Base-by-base conservation (phyloP, 164 flowering plant genomes). In the Dillenia suffruticosa region DNA sequence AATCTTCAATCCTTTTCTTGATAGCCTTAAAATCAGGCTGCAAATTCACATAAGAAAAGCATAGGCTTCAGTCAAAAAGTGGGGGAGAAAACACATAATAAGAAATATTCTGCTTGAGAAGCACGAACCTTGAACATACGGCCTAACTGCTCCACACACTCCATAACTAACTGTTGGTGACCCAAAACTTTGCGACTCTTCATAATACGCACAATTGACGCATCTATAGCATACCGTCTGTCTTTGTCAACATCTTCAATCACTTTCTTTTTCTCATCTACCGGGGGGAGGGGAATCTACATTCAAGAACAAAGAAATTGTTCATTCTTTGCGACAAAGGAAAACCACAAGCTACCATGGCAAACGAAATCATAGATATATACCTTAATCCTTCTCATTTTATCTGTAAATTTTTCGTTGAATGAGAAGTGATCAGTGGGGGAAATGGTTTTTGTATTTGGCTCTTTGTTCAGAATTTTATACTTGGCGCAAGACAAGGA, bases 211-310 rank as follows among this genome's bases (percentile, higher is more conserved):
- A 91, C 97, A 68, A 91, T 89, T 48, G 94, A 84, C 51, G 97
- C 97, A 82, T 91, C 97, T 60, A 92, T 92, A 5, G 97, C 96
- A 70, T 92, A 92, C 45, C 96, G 77, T 65, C 97, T 76, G 62
- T 92, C 96, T 70, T 92, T 92, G 52, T 89, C 97, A 63, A 91
- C 93, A 77, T 91, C 97, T 72, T 91, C 96, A 59, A 87, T 81
- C 13, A 91, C 96, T 71, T 85, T 89, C 71, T 89, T 91, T 76
- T 84, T 89, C 75, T 92, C 96, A 76, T 92, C 94, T 47, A 87
- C 88, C 22, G 88, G 91, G 51, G 91, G 89, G 1, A 86, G 84
- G 46, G 90, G 95, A 66, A 88, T 81, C 95, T 86, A 78, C 72
- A 73, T 59, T 40, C 9, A 44, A 32, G 19, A 49, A 48, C 46